Base-by-base conservation (phyloP, 768 basidiomycete species). In the Kwoniella mangroviensis region DNA sequence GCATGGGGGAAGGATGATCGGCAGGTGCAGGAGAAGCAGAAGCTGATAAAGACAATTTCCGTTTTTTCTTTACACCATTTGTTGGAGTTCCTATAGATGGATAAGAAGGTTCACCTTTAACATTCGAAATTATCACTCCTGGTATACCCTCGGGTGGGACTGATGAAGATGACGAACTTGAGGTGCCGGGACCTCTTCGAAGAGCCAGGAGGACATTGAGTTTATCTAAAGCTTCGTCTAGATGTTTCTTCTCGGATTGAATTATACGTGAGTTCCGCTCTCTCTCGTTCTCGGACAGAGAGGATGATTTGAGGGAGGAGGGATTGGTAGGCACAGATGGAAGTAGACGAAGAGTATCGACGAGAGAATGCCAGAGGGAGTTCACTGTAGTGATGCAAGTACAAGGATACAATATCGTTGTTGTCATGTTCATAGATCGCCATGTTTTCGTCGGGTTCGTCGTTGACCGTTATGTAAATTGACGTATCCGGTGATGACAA, bases 201-300 rank as follows among this genome's bases (percentile, higher is more conserved):
- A 78, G 42, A 2, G 74, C 54, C n/a, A 80, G 69, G 17, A 80
- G 56, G 2, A 68, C 22, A 43, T 63, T 58, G 26, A 79, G 52
- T 62, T 81, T 75, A n/a, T 79, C 76, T 2, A 79, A 60, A 34
- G 78, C 73, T 21, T 74, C 72, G 34, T 74, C 74, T 2, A 80
- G 26, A 34, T 49, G 41, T 54, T 55, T 65, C 57, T 72, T 74
- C 62, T 75, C 71, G 26, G 56, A 53, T 57, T 70, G 59, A 11
- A 66, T 58, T 4, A 59, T 21, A 17, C 49, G 49, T 9, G 74
- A 56, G 9, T 75, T 66, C 2, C 53, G 41, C 15, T 56, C 65
- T 4, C 51, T n/a, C 42, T 68, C 68, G 4, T 21, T 17, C 15
- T 67, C 55, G 17, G 61, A 24, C 17, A 41, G 28, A 11, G 28